Base-by-base conservation (phyloP, 441 rosid genomes). In the Breynia disticha region DNA sequence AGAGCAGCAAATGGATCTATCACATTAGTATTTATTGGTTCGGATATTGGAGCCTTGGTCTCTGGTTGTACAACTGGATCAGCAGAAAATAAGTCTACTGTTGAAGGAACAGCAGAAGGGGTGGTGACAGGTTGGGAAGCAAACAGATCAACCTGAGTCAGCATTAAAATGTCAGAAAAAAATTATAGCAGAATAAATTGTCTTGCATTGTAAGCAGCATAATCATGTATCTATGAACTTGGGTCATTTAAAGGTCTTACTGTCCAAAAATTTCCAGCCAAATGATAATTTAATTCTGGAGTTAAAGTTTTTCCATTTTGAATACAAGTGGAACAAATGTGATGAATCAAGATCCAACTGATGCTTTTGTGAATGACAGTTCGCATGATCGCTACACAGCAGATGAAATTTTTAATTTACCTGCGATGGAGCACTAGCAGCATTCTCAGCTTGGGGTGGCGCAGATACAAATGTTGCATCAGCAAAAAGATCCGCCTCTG, bases 401-500 rank as follows among this genome's bases (percentile, higher is more conserved):
- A 17, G 38, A 16, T 67, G 37, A 57, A 47, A 52, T 64, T 48
- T 55, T 50, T 24, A 57, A 55, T 67, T 59, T n/a, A 86, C 97
- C 86, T 77, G 79, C 61, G 76, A 50, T 62, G 69, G 72, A 50
- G 82, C 64, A 72, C 71, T 76, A 67, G 69, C 59, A 49, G 39
- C 81, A 41, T 71, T 52, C 69, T 76, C 80, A 50, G 16, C 63
- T 64, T 75, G 75, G 43, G 85, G 63, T 16, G 86, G 56, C 59
- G 98, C 97, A 35, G 96, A 93, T 53, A 93, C 89, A 74, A 89
- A 93, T 65, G 70, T 55, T 67, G 97, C 96, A 81, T 89, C 89
- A 58, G 93, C 97, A 77, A 93, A 93, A 62, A 93, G 85, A 72
- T 93, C 99, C 62, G 63, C 79, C 53, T 84, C 93, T 2, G 73